phyloP scores from a whole-genome alignment of 2,329 filamentous ascomycete genomes.

The Aspergillus felis region DNA sequence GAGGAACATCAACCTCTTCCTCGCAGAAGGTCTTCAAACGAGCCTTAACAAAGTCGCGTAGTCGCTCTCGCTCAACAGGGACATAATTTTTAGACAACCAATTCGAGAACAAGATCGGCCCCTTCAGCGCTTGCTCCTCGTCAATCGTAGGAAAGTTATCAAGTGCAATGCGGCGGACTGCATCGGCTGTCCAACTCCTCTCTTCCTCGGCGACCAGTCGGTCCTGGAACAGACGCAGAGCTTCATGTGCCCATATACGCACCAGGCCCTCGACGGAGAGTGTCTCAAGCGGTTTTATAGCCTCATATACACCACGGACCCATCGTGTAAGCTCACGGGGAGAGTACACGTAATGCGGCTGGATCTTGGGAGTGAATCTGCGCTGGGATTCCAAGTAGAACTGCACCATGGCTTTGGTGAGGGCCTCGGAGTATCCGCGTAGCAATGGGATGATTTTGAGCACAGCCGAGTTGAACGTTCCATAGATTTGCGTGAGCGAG shows the following conservation, averaged over 20 bases:
- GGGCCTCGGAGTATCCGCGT: slow-evolving; percentile 88
- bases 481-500: slow-evolving; percentile 95
- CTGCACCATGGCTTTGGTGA: slow-evolving; percentile 96
- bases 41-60: slow-evolving; percentile 96
- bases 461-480: slow-evolving; percentile 93
- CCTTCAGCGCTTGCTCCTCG: slow-evolving; percentile 79
- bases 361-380: slow-evolving; percentile 91
- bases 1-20: slow-evolving; percentile 96
- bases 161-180: slow-evolving; percentile 78
- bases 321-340: slow-evolving; percentile 96
- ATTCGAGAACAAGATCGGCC: slow-evolving; percentile 96
- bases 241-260: slow-evolving; percentile 97
- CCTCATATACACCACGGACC: slow-evolving; percentile 96
- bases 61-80: slow-evolving; percentile 88
- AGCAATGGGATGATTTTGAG: slow-evolving; percentile 94
- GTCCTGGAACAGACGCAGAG: slow-evolving; percentile 93
- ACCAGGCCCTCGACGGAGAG: slow-evolving; percentile 87
- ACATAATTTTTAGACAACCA: slow-evolving; percentile 99
- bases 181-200: slow-evolving; percentile 88
- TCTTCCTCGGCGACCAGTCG: slow-evolving; percentile 92
- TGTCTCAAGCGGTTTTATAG: slow-evolving; percentile 84
- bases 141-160: slow-evolving; percentile 96
- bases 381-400: slow-evolving; percentile 94
- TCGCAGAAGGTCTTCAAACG: slow-evolving; percentile 98
- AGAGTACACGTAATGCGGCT: slow-evolving; percentile 98